A percentile compares a stretch with the other conserved stretches of the same genome.
These are phyloP conservation scores for Graphilbum ipis-grandicollis DNA, from an alignment of 2,329 filamentous ascomycete genomes.

Conservation along the genomic window DNA sequence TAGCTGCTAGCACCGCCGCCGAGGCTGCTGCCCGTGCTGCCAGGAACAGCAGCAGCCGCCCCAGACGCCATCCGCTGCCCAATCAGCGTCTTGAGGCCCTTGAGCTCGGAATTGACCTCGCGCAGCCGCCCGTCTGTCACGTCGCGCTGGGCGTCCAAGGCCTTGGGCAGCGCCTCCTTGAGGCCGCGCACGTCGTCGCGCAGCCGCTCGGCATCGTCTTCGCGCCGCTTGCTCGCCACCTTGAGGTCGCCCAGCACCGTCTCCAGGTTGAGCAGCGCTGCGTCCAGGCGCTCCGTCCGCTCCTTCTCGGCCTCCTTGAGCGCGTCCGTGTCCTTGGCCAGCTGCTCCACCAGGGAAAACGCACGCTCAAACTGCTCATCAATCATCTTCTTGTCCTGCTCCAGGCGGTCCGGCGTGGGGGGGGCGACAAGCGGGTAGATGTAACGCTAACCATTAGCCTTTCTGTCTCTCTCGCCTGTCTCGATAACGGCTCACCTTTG, in stretches of 20 bases:
- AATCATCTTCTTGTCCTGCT: conserved; percentile 84
- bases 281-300: conserved; percentile 68
- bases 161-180: conserved; percentile 74
- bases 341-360: conserved; percentile 79
- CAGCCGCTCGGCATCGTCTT: conserved; percentile 74
- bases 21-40: too few species aligned
- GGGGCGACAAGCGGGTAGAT: conserved; percentile 81
- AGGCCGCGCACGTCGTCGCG: conserved; percentile 72
- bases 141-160: conserved; percentile 75
- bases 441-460: conserved; percentile 46
- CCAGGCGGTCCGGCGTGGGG: conserved; percentile 81
- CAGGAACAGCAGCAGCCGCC: too few species aligned
- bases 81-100: conserved; percentile 81
- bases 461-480: neutral
- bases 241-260: conserved; percentile 68
- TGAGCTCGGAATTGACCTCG: conserved; percentile 75
- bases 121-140: conserved; percentile 62
- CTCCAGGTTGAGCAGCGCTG: conserved; percentile 69
- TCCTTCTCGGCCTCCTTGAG: conserved; percentile 77
- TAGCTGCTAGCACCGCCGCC: conserved; percentile 10
- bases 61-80: conserved; percentile 37
- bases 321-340: conserved; percentile 74
- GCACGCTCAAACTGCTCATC: conserved; percentile 88
- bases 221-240: conserved; percentile 59
- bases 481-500: conserved; percentile 40